Evolutionary conservation across 2,329 filamentous ascomycete genomes (phyloP).

Genomic region (Fusarium verticillioides): DNA sequence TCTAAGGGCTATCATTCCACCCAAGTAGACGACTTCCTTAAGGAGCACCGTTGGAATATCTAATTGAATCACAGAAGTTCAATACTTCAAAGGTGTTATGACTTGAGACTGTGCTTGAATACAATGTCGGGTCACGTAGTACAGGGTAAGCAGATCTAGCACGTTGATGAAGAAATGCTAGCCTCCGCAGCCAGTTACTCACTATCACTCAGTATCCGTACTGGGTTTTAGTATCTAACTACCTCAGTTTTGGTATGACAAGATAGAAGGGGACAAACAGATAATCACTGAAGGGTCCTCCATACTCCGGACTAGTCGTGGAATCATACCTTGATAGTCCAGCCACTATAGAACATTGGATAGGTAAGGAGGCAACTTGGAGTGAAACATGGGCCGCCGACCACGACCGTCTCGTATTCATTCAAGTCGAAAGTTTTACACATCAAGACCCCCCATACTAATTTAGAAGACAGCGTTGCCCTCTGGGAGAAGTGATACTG

Average conservation of each 20-base stretch:
- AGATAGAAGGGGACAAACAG: no score
- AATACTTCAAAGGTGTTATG: neutral
- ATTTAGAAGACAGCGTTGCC: neutral
- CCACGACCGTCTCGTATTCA: neutral
- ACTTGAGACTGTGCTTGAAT: neutral
- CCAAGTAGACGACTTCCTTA: neutral
- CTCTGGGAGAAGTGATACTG: neutral
- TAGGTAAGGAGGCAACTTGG: neutral
- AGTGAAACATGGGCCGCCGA: neutral
- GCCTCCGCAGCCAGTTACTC: neutral
- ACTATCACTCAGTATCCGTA: neutral
- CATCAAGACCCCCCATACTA: neutral
- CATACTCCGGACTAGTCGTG: neutral
- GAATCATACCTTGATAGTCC: conserved; percentile 7
- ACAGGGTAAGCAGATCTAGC: neutral
- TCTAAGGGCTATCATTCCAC: neutral
- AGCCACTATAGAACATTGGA: neutral
- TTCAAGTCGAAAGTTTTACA: neutral
- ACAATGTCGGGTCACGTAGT: neutral
- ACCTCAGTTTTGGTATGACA: neutral
- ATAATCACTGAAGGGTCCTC: neutral
- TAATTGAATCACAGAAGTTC: neutral
- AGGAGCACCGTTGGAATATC: no score
- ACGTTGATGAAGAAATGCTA: neutral
- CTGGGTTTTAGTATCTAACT: neutral